Base-by-base conservation (phyloP, 1,139 yeast species). In the Saccharomyces hybrid region DNA sequence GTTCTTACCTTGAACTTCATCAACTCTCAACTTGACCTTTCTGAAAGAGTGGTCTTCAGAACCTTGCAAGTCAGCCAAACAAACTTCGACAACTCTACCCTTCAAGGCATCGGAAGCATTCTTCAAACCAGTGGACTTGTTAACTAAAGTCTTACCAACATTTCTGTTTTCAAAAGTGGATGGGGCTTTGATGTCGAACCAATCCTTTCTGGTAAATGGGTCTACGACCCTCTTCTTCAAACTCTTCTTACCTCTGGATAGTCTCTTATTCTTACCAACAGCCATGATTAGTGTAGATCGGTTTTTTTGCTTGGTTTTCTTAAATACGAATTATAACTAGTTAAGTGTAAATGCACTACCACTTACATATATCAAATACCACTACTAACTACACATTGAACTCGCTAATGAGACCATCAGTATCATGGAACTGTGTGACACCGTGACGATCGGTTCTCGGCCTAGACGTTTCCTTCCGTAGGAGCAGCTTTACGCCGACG, bases 211-310 rank as follows among this genome's bases (percentile, higher is more conserved):
- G 84, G 93, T 80, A 88, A 88, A 88, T 74, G 96, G 95, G 83
- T 88, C 96, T 69, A 87, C 91, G 75, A 84, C 89, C 85, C 84
- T 88, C 91, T 88, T 88, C 95, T 88, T 88, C 78, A 86, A 78
- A 73, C 95, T 95, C 80, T 88, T 88, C 89, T 88, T 88, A 78
- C 96, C 95, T 82, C 88, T 88, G 80, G 91, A 85, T 79, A 88
- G 81, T 84, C 96, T 86, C 90, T 88, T 88, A 79, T 88, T 88
- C 88, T 88, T 88, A 77, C 96, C 96, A 78, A 88, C 93, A 83
- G 93, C 96, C 95, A 88, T 87, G 61, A 64, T 71, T 85, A 55
- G 59, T 58, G 38, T 48, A 58, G 54, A 50, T 57, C 55, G 57
- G 58, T 57, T 51, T 56, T 51, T 51, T 51, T 51, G 51, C 42